Conservation (phyloP, 768 basidiomycete genomes). For the Sistotremastrum suecicum region DNA sequence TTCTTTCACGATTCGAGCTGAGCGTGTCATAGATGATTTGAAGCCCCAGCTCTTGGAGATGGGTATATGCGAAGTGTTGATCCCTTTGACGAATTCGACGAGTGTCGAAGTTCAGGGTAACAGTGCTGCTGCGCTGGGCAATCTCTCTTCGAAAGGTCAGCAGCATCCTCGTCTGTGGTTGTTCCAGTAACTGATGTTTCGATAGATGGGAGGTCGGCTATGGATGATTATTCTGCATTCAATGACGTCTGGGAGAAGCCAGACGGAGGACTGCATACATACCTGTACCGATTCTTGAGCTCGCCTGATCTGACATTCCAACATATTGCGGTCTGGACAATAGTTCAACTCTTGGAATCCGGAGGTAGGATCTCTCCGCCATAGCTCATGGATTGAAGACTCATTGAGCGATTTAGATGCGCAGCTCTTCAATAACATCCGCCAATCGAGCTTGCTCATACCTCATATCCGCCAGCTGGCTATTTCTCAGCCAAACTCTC, state of each 20-base stretch:
- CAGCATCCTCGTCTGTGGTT: background rate
- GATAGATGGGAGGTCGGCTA: slow-evolving; percentile 58
- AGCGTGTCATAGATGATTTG: slow-evolving; percentile 58
- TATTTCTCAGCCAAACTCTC: slow-evolving; percentile 51
- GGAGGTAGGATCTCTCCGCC: slow-evolving; percentile 37
- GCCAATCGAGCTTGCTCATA: slow-evolving; percentile 63
- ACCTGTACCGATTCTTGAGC: slow-evolving; percentile 85
- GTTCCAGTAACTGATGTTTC: background rate
- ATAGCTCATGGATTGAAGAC: background rate
- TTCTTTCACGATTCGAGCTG: slow-evolving; percentile 1
- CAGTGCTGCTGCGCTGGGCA: slow-evolving; percentile 93
- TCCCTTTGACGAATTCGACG: slow-evolving; percentile 89
- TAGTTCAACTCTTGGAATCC: slow-evolving; percentile 95
- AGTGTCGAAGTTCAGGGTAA: slow-evolving; percentile 99
- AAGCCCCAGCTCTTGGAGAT: slow-evolving; percentile 95
- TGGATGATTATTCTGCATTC: slow-evolving; percentile 92
- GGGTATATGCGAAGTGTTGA: slow-evolving; percentile 96
- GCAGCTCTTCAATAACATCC: slow-evolving; percentile 81
- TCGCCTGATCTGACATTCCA: slow-evolving; percentile 96
- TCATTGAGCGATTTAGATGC: slow-evolving; percentile 39
- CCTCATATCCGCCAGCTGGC: slow-evolving; percentile 81
- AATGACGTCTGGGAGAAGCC: slow-evolving; percentile 98
- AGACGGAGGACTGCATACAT: slow-evolving; percentile 92
- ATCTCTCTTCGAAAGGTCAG: slow-evolving; percentile 89
- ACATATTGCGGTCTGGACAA: slow-evolving; percentile 99